phyloP scores from a whole-genome alignment of 139 green algal species.

The Tetradesmus obliquus region DNA sequence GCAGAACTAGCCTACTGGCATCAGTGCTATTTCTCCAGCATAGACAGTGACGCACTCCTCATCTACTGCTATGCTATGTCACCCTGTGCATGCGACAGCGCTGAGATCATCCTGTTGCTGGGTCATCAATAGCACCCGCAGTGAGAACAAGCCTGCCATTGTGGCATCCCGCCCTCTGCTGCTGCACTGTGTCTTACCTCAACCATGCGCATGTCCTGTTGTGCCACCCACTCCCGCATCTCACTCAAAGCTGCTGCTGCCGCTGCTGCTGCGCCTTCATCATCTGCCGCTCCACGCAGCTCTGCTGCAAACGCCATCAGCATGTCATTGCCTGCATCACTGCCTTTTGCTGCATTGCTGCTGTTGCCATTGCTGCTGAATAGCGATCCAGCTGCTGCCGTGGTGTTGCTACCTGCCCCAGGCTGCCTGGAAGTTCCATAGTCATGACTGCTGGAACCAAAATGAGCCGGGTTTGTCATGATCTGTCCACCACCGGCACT shows the following conservation, averaged over 20 bases:
- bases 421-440: background rate
- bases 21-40: too few relatives aligned
- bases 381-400: background rate
- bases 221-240: slow-evolving; percentile 24
- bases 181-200: slow-evolving; percentile 13
- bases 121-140: background rate
- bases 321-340: background rate
- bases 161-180: background rate
- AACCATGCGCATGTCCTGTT: slow-evolving; percentile 22
- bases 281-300: background rate
- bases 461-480: background rate
- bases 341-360: background rate
- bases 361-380: background rate
- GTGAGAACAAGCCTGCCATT: too few relatives aligned
- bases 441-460: background rate
- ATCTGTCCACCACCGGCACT: background rate
- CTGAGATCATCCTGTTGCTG: background rate
- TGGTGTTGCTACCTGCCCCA: background rate
- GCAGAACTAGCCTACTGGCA: too few relatives aligned
- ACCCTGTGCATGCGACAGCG: background rate
- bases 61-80: too few relatives aligned
- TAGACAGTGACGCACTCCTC: too few relatives aligned
- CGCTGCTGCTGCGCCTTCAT: background rate
- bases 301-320: background rate
- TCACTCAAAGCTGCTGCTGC: background rate